These are phyloP conservation scores for Podospora comata DNA, from an alignment of 495 filamentous ascomycete genomes.

Conservation along the genomic window DNA sequence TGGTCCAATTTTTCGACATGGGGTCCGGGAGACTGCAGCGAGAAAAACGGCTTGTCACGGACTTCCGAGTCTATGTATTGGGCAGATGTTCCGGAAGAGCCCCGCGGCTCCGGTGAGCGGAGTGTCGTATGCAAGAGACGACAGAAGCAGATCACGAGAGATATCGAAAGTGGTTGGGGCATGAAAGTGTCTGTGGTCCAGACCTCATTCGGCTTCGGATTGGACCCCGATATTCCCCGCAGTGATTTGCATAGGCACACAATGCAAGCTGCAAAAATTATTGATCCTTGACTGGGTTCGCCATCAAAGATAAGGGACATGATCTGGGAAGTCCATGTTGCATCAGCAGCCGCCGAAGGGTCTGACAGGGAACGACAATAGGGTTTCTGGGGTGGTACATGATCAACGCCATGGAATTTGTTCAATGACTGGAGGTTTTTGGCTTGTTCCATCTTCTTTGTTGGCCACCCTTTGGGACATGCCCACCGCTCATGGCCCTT, in stretches of 20 bases:
- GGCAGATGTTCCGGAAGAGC: neutral
- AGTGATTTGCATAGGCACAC: neutral
- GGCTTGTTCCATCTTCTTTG: neutral
- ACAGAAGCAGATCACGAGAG: neutral
- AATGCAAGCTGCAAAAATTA: neutral
- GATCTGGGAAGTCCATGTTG: neutral
- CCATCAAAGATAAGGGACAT: neutral
- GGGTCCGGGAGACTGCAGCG: neutral
- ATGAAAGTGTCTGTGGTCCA: neutral
- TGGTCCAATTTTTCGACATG: neutral
- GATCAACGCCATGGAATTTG: neutral
- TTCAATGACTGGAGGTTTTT: neutral
- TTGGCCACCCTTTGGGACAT: neutral
- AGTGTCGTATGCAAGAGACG: neutral
- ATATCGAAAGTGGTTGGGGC: neutral
- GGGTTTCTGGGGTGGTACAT: neutral
- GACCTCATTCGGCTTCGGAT: neutral
- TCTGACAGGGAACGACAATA: neutral
- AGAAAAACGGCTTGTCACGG: neutral
- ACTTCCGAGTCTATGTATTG: neutral
- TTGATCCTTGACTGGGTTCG: neutral
- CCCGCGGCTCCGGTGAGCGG: neutral
- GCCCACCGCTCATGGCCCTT: neutral
- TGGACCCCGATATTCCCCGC: neutral
- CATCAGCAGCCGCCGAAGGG: neutral